These are phyloP conservation scores for Climacium dendroides DNA, from an alignment of 225 moss, liverwort and hornwort species.

Conservation along the genomic window DNA sequence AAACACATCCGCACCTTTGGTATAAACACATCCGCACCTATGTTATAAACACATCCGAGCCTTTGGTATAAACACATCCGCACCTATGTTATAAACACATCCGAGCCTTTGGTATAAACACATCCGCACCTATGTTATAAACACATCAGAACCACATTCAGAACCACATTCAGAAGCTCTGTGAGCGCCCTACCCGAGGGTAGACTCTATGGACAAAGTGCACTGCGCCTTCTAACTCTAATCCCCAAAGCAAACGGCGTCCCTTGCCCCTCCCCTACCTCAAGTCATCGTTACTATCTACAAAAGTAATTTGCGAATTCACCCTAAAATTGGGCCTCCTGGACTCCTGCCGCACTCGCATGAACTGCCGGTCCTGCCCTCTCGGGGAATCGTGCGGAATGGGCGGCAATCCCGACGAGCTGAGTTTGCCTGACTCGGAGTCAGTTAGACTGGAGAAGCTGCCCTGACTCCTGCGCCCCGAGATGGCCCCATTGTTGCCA, in stretches of 20 bases:
- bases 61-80: not conserved
- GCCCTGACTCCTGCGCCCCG: conserved; percentile 26
- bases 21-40: too few relatives aligned
- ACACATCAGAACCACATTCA: not conserved
- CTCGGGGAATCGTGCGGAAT: conserved; percentile 23
- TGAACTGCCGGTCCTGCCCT: conserved; percentile 10
- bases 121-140: not conserved
- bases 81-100: not conserved
- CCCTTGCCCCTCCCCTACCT: not conserved
- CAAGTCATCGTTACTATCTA: conserved; percentile 23
- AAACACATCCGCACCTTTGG: too few relatives aligned
- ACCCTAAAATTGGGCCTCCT: not conserved
- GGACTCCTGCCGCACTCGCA: conserved; percentile 16
- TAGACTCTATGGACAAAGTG: not conserved
- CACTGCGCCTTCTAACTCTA: not conserved
- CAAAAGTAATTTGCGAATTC: conserved; percentile 2
- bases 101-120: not conserved
- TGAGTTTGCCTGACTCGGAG: conserved; percentile 33
- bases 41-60: too few relatives aligned
- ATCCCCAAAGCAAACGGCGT: too few relatives aligned
- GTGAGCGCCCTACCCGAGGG: not conserved
- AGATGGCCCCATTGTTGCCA: conserved; percentile 1
- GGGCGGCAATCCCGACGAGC: conserved; percentile 6
- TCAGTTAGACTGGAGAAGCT: conserved; percentile 36
- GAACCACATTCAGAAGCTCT: not conserved